phyloP scores from a whole-genome alignment of 2,329 filamentous ascomycete species.

The Chaetothyriales sp. region DNA sequence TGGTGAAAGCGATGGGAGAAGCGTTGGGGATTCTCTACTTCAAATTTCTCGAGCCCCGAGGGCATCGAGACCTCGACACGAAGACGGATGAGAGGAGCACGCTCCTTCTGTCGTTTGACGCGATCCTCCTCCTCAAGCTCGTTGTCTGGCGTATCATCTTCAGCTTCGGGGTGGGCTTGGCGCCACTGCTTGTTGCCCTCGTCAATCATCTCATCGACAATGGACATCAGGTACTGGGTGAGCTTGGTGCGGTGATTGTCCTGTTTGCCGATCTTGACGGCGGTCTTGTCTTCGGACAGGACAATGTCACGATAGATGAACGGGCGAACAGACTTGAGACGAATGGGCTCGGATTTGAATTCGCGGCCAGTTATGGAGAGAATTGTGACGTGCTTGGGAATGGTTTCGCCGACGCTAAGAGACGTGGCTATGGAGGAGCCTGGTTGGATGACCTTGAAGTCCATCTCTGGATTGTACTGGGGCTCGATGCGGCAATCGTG shows the following conservation, averaged over 20 bases:
- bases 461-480: slow-evolving; percentile 65
- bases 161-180: slow-evolving; percentile 54
- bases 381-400: slow-evolving; percentile 79
- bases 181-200: slow-evolving; percentile 73
- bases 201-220: slow-evolving; percentile 78
- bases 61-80: slow-evolving; percentile 82
- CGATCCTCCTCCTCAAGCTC: slow-evolving; percentile 21
- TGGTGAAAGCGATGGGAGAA: slow-evolving; percentile 86
- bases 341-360: slow-evolving; percentile 66
- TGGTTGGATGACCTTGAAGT: slow-evolving; percentile 93
- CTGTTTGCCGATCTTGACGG: slow-evolving; percentile 64
- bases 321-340: slow-evolving; percentile 75
- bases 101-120: slow-evolving; percentile 31
- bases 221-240: slow-evolving; percentile 58
- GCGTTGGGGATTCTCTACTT: slow-evolving; percentile 87
- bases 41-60: slow-evolving; percentile 63
- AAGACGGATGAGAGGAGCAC: slow-evolving; percentile 65
- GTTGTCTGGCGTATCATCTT: slow-evolving; percentile 37
- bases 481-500: slow-evolving; percentile 92
- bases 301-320: slow-evolving; percentile 78
- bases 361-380: slow-evolving; percentile 70
- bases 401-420: slow-evolving; percentile 75
- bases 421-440: slow-evolving; percentile 94
- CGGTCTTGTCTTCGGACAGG: slow-evolving; percentile 59
- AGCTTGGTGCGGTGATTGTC: slow-evolving; percentile 73